Percentiles rank a stretch among this genome's conserved stretches.
Evolutionary conservation across 2,329 filamentous ascomycete genomes (phyloP).

Genomic region (Stromatinia cepivora): DNA sequence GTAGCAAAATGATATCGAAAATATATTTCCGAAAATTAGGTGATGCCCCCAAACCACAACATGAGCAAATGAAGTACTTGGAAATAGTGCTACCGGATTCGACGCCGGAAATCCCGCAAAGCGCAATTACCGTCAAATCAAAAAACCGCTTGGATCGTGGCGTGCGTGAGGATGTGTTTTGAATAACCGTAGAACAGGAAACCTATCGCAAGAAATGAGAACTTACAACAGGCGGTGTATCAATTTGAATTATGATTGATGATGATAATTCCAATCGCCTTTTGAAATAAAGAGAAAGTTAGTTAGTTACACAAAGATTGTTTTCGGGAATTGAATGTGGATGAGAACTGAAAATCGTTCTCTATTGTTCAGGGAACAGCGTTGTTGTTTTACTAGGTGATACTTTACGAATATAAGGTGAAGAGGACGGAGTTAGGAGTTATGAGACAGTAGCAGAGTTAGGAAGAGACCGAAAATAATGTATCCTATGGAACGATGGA

Average conservation of each 20-base stretch:
- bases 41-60: not conserved
- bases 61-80: not conserved
- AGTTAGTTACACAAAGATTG: conserved; percentile 7
- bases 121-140: not conserved
- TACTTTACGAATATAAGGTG: conserved; percentile 3
- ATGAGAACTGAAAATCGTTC: not conserved
- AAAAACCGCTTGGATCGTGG: conserved; percentile 11
- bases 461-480: not conserved
- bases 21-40: not conserved
- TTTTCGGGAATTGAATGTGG: conserved; percentile 6
- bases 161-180: not conserved
- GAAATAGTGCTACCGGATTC: conserved; percentile 16
- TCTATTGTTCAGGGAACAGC: conserved; percentile 20
- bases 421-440: not conserved
- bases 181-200: conserved; percentile 7
- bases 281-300: conserved; percentile 7
- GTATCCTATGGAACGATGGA: not conserved
- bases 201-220: not conserved
- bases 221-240: conserved; percentile 21
- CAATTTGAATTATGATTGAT: not conserved
- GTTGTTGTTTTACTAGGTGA: conserved; percentile 15
- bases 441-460: not conserved
- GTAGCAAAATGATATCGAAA: not conserved
- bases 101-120: conserved; percentile 13
- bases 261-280: not conserved